Percentiles rank a stretch among this genome's conserved stretches.
phyloP scores from a whole-genome alignment of 768 basidiomycete genomes.

The Serendipita vermifera region DNA sequence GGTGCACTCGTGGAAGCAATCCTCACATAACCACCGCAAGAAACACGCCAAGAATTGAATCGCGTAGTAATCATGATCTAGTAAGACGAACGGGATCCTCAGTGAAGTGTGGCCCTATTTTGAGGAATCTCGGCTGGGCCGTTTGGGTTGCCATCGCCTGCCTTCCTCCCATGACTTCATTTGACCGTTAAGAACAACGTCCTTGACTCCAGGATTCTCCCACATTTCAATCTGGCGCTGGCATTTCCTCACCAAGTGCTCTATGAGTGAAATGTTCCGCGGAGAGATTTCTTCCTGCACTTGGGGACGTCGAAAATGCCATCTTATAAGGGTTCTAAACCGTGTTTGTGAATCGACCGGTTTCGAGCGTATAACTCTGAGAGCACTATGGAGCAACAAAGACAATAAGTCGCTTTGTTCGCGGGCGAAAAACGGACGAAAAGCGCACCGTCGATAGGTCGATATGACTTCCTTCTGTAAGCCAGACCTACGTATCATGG shows the following conservation, averaged over 20 bases:
- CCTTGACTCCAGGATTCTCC: conserved; percentile 3
- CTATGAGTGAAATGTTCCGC: not conserved
- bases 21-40: too few relatives aligned
- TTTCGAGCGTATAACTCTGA: not conserved
- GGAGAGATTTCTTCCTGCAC: not conserved
- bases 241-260: not conserved
- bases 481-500: conserved; percentile 1
- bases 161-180: not conserved
- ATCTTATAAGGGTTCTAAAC: conserved; percentile 2
- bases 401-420: not conserved
- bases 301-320: conserved; percentile 5
- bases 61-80: too few relatives aligned
- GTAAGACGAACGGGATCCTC: too few relatives aligned
- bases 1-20: too few relatives aligned
- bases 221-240: not conserved
- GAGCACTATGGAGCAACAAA: not conserved
- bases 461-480: conserved; percentile 8
- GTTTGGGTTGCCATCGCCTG: too few relatives aligned
- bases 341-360: not conserved
- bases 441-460: not conserved
- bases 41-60: too few relatives aligned
- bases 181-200: not conserved
- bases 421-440: not conserved
- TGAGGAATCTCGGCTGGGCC: too few relatives aligned
- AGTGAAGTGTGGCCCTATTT: too few relatives aligned